Evolutionary conservation across 139 green algal genomes (phyloP).

Genomic region (Medakamo hakoo): DNA sequence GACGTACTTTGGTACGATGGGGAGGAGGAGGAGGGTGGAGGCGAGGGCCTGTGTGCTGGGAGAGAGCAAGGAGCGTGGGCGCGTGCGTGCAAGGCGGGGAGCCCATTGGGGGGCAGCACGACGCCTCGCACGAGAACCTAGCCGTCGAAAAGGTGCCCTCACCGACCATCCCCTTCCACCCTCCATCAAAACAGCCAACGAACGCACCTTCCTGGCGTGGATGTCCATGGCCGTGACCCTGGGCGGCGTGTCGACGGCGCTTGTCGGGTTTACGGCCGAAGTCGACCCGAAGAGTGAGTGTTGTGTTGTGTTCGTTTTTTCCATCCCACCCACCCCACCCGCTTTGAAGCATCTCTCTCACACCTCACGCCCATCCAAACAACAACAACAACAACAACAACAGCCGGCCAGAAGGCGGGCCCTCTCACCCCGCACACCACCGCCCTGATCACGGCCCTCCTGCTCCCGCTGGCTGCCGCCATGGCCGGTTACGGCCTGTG

Average conservation of each 20-base stretch:
- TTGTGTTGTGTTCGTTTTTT: no score
- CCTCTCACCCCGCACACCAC: constrained; percentile 44
- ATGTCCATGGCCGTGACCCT: constrained; percentile 72
- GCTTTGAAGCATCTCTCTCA: no score
- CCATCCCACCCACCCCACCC: no score
- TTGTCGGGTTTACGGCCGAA: constrained; percentile 43
- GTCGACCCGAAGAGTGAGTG: constrained; percentile 10
- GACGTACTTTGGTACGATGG: constrained; percentile 60
- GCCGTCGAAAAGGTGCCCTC: neutral
- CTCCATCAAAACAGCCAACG: constrained; percentile 44
- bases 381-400: neutral
- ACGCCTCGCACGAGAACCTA: constrained; percentile 1
- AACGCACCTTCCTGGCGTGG: constrained; percentile 74
- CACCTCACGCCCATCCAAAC: no score
- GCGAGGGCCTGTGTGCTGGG: neutral
- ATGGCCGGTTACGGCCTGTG: constrained; percentile 71
- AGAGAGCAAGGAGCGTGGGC: no score
- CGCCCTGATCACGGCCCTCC: constrained; percentile 50
- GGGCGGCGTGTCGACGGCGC: constrained; percentile 56
- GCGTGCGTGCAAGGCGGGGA: no score
- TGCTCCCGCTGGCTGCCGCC: constrained; percentile 59
- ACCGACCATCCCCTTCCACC: neutral
- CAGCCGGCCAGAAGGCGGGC: constrained; percentile 1
- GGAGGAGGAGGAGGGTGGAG: neutral
- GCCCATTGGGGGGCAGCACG: neutral